phyloP scores from a whole-genome alignment of 768 basidiomycete genomes.

The Multifurca ochricompacta region DNA sequence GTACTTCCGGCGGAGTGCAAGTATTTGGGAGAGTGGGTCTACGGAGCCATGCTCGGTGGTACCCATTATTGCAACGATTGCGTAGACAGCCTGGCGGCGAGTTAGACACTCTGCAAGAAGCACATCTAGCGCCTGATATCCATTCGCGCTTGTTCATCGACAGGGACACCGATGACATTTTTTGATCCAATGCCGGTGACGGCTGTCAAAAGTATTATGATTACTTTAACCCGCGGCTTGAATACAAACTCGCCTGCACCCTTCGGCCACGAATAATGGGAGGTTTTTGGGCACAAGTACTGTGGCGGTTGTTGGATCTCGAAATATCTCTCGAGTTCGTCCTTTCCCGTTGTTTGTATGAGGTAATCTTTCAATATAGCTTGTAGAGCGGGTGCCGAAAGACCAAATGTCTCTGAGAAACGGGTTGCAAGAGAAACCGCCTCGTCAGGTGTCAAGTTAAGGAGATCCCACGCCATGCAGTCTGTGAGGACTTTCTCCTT shows the following conservation, averaged over 20 bases:
- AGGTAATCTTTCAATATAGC: conserved; percentile 27
- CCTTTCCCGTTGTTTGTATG: conserved; percentile 33
- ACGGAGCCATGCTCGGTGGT: conserved; percentile 38
- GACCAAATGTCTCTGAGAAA: conserved; percentile 29
- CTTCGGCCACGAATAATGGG: conserved; percentile 45
- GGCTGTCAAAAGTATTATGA: conserved; percentile 24
- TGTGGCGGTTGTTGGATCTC: conserved; percentile 23
- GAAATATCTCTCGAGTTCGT: conserved; percentile 25
- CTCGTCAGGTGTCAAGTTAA: conserved; percentile 31
- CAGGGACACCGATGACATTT: conserved; percentile 30
- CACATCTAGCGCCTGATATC: conserved; percentile 25
- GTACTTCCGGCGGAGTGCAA: conserved; percentile 30
- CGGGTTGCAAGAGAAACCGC: conserved; percentile 32
- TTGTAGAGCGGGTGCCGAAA: conserved; percentile 30
- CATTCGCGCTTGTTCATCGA: conserved; percentile 34
- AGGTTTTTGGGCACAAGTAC: conserved; percentile 29
- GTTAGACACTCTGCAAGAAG: conserved; percentile 27
- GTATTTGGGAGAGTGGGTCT: conserved; percentile 34
- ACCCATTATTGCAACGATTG: conserved; percentile 38
- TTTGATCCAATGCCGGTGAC: conserved; percentile 36
- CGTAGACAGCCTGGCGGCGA: conserved; percentile 32
- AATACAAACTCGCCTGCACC: conserved; percentile 30
- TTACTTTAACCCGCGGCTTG: background rate
- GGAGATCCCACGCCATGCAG: conserved; percentile 33
- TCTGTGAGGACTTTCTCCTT: conserved; percentile 26